Evolutionary conservation across 208 protist species (phyloP), one percentile per base, ranked within the genome.

Genomic region (Leishmania arabica): DNA sequence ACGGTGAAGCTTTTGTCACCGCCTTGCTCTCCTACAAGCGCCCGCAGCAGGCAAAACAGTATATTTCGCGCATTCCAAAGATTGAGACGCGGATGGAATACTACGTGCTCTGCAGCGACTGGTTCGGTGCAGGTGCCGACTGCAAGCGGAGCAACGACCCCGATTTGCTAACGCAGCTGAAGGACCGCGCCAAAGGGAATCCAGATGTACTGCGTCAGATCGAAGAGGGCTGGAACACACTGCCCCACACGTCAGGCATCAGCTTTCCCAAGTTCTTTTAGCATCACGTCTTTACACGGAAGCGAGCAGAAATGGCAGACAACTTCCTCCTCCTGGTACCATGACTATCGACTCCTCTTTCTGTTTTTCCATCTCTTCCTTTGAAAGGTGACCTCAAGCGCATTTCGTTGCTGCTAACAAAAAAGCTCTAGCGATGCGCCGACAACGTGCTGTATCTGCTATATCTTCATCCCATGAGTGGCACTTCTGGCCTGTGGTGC

Each of bases 11-110:
- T 13, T 89, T 95, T 78, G 85, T 95, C 17, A 87, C 76, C 13
- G 78, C 86, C 49, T 81, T 97, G 70, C 85, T 96, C 73, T 81
- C 78, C 11, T 88, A 89, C 78, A 82, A 86, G 40, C 86, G 91
- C 17, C 75, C 82, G 15, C 84, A 96, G 69, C 92, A 96, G 71
- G 94, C 94, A 34, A 93, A 88, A 72, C 80, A 86, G 76, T 94
- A 93, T 85, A 92, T 97, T 71, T 72, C 88, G 21, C 91, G 90
- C 13, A 81, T 97, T 56, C 77, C 84, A 3, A 84, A 84, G 40
- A 93, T 96, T 69, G 90, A 94, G 83, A 79, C 82, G 56, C 89
- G 92, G 62, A 93, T 97, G 87, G 91, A 97, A 77, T 94, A 89
- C 80, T 97, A 94, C 84, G 91, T 97, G 8, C 82, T 95, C 11